Evolutionary conservation across 164 flowering plant species (phyloP).

Genomic region (Vitis labrusca): DNA sequence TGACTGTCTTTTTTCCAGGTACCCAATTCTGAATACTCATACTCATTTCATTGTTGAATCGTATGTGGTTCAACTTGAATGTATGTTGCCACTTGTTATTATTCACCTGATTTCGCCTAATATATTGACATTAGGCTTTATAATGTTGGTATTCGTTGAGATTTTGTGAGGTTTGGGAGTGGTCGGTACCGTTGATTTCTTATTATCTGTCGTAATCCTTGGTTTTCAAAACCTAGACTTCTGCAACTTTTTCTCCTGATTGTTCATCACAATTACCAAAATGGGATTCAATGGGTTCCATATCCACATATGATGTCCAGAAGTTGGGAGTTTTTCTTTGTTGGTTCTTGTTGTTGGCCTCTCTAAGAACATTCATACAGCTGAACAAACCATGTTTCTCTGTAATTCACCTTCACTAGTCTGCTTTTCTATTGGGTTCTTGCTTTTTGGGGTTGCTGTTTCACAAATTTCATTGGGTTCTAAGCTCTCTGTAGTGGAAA

Average conservation of each 20-base stretch:
- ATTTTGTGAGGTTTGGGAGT: background rate
- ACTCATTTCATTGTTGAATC: background rate
- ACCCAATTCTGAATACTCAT: conserved; percentile 9
- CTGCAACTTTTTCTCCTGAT: background rate
- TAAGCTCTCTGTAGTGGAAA: conserved; percentile 42
- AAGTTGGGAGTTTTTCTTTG: background rate
- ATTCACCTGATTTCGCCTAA: conserved; percentile 13
- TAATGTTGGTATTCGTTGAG: conserved; percentile 1
- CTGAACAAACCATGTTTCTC: conserved; percentile 6
- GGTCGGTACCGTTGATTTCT: background rate
- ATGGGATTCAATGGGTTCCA: background rate
- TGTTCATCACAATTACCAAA: background rate
- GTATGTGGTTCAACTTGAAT: conserved; percentile 1
- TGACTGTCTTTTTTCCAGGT: conserved; percentile 24
- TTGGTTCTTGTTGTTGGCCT: conserved; percentile 1
- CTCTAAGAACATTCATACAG: conserved; percentile 19
- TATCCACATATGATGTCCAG: no score
- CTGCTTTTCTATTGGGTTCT: conserved; percentile 22
- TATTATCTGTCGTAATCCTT: conserved; percentile 1
- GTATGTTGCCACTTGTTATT: background rate
- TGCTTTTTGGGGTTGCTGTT: conserved; percentile 19
- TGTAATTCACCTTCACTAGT: conserved; percentile 10
- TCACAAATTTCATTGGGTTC: conserved; percentile 58
- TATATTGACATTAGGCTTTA: conserved; percentile 7
- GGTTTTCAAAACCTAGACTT: background rate